Base-by-base conservation (phyloP, 768 basidiomycete species). In the Lactarius sp. region DNA sequence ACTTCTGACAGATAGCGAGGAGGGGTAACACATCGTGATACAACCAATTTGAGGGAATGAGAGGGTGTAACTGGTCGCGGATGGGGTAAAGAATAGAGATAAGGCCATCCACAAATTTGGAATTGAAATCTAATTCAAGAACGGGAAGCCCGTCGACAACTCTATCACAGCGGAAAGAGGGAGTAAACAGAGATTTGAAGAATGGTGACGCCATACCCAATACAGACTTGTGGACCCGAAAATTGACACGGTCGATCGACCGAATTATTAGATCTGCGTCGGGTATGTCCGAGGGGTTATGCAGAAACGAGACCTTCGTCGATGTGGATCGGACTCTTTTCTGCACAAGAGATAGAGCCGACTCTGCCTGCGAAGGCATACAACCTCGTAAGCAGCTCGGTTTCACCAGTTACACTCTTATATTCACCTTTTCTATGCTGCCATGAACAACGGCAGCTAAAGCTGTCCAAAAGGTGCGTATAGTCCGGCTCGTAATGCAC, bases 1-100 rank as follows among this genome's bases (percentile, higher is more conserved):
- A 73, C 53, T 72, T 72, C 18, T 49, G 34, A 4, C 60, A 67
- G 2, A 68, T 65, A 13, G 61, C 62, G 31, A 70, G 56, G 20
- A 67, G 55, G 41, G 14, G n/a, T 13, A 52, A 4, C 12, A 65
- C 41, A 20, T 31, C 50, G 14, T 57, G 34, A 7, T 49, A 44
- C 4, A 47, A 51, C 16, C 33, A 16, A 16, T 41, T 50, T 27
- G 27, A 3, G 3, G 2, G 27, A 20, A 51, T 42, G n/a, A 20
- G 14, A 6, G 49, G 33, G 16, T 10, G 39, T 7, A 22, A 31
- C 20, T 3, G 57, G 22, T 27, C 27, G 22, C 18, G 34, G 49
- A 44, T 10, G 9, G 55, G 61, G 61, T 62, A 62, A 4, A 62
- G 33, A 31, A 62, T 20, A 4, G 61, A 31, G 36, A 58, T 31